Evolutionary conservation across 2,329 filamentous ascomycete genomes (phyloP), one percentile per base, ranked within the genome.

Genomic region (Alternaria arbusti): DNA sequence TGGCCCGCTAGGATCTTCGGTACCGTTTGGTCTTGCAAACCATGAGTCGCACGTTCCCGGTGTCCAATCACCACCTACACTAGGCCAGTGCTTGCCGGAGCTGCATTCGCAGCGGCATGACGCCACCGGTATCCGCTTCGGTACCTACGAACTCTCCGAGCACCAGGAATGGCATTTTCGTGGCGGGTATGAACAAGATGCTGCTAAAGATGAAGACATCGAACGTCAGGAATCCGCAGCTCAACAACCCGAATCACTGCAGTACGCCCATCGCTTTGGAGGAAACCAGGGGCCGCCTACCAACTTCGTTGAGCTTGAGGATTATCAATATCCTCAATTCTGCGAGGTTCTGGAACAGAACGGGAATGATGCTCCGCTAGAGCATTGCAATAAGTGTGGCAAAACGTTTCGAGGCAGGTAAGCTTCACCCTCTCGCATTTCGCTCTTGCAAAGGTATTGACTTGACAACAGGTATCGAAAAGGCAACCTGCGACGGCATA

Each of bases 401-500:
- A 57, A n/a, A 20, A 1, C 28, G 12, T 67, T 65, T 4, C 51
- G 26, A 22, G 66, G 66, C 30, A 63, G 23, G 66, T 69, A 63
- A 9, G 64, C 54, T 5, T 43, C 17, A 2, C 20, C 23, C 17
- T 22, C 8, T n/a, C 8, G 15, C 22, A 3, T 8, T 9, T n/a
- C 44, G 4, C 40, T 26, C n/a, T 15, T 30, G 9, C 12, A 8
- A 2, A 22, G 0, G 12, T 17, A 22, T 54, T 69, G 36, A 69
- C 61, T 23, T 11, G n/a, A 6, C 3, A 8, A 12, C 23, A 69
- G 66, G 51, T 70, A 66, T 10, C 32, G 55, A 1, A 67, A 57
- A 28, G 63, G 61, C 3, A 71, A 71, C 12, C 25, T 66, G 23
- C 57, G 25, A 26, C 28, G 69, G 22, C 69, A 71, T 28, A 30